phyloP scores from a whole-genome alignment of 2,329 filamentous ascomycete genomes.

The Eurotiales sp. region DNA sequence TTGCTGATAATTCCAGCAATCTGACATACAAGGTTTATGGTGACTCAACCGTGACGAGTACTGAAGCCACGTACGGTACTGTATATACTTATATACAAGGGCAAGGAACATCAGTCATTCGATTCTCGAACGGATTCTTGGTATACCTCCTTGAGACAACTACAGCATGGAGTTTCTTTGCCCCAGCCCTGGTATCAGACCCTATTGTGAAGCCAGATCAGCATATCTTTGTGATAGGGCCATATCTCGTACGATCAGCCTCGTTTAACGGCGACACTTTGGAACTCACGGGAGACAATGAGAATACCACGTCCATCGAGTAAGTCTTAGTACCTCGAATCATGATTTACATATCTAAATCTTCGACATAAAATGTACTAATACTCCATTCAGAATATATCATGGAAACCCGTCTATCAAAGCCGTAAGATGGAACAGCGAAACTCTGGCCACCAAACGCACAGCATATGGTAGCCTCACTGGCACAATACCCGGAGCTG shows the following conservation, averaged over 20 bases:
- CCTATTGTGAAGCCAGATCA: slow-evolving; percentile 45
- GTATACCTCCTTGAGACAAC: slow-evolving; percentile 52
- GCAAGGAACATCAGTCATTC: slow-evolving; percentile 44
- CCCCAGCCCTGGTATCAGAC: slow-evolving; percentile 45
- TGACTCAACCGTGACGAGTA: slow-evolving; percentile 31
- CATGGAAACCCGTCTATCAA: slow-evolving; percentile 38
- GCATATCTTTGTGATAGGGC: slow-evolving; percentile 46
- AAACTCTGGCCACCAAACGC: slow-evolving; percentile 31
- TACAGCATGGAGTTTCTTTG: slow-evolving; percentile 57
- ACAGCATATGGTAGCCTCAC: slow-evolving; percentile 46
- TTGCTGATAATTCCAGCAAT: slow-evolving; percentile 34
- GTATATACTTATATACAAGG: slow-evolving; percentile 48
- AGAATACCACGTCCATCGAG: slow-evolving; percentile 40
- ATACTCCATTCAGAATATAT: slow-evolving; percentile 28
- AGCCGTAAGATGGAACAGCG: slow-evolving; percentile 47
- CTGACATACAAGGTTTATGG: slow-evolving; percentile 43
- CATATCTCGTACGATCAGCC: slow-evolving; percentile 44
- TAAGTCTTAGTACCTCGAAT: slow-evolving; percentile 18
- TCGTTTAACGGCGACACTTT: slow-evolving; percentile 31
- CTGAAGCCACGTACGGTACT: slow-evolving; percentile 25
- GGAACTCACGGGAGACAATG: slow-evolving; percentile 39
- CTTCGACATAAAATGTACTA: neutral
- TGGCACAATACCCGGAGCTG: slow-evolving; percentile 38
- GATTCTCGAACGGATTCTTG: slow-evolving; percentile 49
- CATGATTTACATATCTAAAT: no score